Evolutionary conservation across 2,329 filamentous ascomycete genomes (phyloP), one percentile per base, ranked within the genome.

Genomic region (Aspergillus hortae): DNA sequence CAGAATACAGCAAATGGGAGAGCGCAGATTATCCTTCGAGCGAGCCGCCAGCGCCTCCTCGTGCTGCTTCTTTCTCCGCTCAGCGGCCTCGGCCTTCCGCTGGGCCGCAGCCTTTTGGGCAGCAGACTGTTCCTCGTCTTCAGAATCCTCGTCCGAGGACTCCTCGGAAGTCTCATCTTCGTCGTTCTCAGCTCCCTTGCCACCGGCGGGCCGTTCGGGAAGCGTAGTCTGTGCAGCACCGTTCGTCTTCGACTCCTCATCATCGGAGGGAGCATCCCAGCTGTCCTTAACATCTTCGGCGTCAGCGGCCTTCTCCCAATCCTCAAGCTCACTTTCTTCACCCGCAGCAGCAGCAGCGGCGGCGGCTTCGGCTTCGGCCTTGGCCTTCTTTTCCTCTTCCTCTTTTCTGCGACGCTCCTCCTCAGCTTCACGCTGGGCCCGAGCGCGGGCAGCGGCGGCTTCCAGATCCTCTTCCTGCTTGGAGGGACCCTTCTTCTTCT

Each of bases 1-100:
- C 59, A 99, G 85, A 82, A 99, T 99, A 87, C 92, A 97, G 81
- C 94, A 97, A 75, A 99, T 99, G 48, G 94, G 94, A 38, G 94
- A 97, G 53, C 94, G 90, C 51, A 99, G 83, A 74, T 99, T 87
- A 70, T 99, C 92, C 74, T 89, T 91, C 19, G 92, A 97, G 56
- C 91, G 84, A 45, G 92, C 92, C 42, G 90, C 92, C 68, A 96
- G 74, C 15, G 94, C 94, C 56, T 91, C 92, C 73, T 96, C 90
- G 70, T 95, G 90, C 53, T 91, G 88, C 74, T 90, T 90, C 75
- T 91, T 89, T 66, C 92, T 85, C 67, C 92, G 85, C 64, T 94
- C 90, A 14, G 90, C 89, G 42, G 91, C 91, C 67, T 95, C 92
- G 61, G 86, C 88, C 77, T 96, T 96, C 64, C 87, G 84, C 67